Conservation (phyloP, 305 asterid species). For the Solanum hybrid region DNA sequence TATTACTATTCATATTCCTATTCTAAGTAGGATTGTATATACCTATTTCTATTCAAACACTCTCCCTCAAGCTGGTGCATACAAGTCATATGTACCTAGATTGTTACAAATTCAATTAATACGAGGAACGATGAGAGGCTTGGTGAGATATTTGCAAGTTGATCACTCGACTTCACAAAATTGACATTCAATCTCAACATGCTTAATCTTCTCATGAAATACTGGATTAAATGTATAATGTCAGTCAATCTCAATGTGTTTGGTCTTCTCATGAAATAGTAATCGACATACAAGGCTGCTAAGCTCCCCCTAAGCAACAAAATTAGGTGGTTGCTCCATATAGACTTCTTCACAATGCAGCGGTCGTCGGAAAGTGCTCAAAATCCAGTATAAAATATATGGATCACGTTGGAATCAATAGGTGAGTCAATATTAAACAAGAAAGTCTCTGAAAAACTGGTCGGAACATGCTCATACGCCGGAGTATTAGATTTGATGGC, state of each 20-base stretch:
- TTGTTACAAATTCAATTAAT: not conserved
- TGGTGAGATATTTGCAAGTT: not conserved
- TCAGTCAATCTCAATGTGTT: not conserved
- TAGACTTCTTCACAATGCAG: not conserved
- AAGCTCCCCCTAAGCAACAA: not conserved
- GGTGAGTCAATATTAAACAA: not conserved
- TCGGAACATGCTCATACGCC: not conserved
- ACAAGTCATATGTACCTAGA: not conserved
- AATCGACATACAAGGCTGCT: not conserved
- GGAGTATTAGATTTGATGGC: not conserved
- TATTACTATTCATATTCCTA: not conserved
- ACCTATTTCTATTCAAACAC: not conserved
- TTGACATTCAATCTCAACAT: not conserved
- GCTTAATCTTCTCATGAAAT: not conserved
- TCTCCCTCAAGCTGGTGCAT: not conserved
- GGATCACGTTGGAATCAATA: not conserved
- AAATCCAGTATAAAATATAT: too few relatives aligned
- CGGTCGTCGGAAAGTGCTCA: not conserved
- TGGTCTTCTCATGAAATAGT: not conserved
- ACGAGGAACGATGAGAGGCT: not conserved
- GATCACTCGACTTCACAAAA: not conserved
- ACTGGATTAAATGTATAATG: not conserved
- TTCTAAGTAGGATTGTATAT: not conserved
- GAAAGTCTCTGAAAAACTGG: not conserved
- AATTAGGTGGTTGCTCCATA: not conserved